phyloP scores from a whole-genome alignment of 225 moss, liverwort and hornwort species.

The Marchantia polymorpha region DNA sequence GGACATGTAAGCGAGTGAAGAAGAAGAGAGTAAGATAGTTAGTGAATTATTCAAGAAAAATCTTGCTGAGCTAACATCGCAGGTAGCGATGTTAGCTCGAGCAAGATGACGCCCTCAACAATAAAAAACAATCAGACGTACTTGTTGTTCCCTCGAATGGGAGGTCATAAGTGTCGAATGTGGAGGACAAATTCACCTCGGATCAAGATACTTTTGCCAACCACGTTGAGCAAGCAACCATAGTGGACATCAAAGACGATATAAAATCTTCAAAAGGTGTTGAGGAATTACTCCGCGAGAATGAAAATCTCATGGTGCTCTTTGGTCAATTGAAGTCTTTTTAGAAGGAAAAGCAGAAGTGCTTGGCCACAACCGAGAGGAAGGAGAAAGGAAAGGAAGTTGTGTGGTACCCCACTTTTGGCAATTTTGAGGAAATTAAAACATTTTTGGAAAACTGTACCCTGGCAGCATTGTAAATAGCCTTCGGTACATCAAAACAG shows the following conservation, averaged over 20 bases:
- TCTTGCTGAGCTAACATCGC: constrained; percentile 1
- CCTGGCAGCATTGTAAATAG: too few relatives aligned
- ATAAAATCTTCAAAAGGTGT: constrained; percentile 8
- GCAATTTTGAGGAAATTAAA: too few relatives aligned
- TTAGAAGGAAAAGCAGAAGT: constrained; percentile 29
- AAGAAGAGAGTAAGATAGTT: constrained; percentile 8
- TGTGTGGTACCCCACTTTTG: too few relatives aligned
- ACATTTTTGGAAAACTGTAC: too few relatives aligned
- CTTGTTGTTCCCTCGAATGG: constrained; percentile 17
- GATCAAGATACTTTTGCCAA: constrained; percentile 33
- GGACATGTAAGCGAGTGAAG: constrained; percentile 1
- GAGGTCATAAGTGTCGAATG: constrained; percentile 36
- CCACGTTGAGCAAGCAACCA: constrained; percentile 38
- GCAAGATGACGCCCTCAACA: constrained; percentile 8
- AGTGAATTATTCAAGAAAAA: background rate
- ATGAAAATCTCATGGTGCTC: constrained; percentile 36
- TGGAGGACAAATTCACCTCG: constrained; percentile 20
- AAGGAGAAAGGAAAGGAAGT: too few relatives aligned
- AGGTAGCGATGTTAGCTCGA: constrained; percentile 22
- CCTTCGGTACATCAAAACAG: too few relatives aligned
- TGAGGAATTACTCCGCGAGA: constrained; percentile 42
- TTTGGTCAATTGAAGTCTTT: constrained; percentile 38
- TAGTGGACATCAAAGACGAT: constrained; percentile 12
- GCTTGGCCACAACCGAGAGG: too few relatives aligned
- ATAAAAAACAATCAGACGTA: background rate